These are phyloP conservation scores for Cytospora piceae DNA, from an alignment of 2,329 filamentous ascomycete species.

Conservation along the genomic window DNA sequence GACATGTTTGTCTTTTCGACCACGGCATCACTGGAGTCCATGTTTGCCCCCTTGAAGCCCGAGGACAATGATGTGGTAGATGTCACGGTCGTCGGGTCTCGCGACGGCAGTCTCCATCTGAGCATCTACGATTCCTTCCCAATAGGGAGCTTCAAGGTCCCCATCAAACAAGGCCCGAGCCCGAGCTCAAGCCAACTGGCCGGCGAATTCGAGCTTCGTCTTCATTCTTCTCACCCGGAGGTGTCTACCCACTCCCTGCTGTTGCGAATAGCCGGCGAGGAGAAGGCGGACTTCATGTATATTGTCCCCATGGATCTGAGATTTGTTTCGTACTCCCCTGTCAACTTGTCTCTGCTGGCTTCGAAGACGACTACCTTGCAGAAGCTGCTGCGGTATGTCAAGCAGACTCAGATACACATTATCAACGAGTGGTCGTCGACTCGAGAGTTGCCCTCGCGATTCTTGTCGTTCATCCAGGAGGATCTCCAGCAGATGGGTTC, in stretches of 20 bases:
- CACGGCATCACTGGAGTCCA: constrained; percentile 68
- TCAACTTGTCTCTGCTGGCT: constrained; percentile 81
- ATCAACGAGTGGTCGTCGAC: constrained; percentile 81
- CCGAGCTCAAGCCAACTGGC: constrained; percentile 14
- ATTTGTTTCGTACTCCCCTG: constrained; percentile 76
- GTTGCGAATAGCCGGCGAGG: constrained; percentile 46
- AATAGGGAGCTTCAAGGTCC: constrained; percentile 64
- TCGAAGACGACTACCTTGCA: constrained; percentile 87
- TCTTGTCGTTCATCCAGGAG: constrained; percentile 76
- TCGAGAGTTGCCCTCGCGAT: constrained; percentile 76
- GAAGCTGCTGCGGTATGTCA: constrained; percentile 82
- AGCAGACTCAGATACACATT: constrained; percentile 79
- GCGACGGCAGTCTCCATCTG: constrained; percentile 72
- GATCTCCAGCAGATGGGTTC: constrained; percentile 67
- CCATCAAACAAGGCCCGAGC: constrained; percentile 28
- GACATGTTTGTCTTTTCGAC: constrained; percentile 69
- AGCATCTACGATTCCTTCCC: constrained; percentile 86
- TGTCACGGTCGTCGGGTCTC: constrained; percentile 75
- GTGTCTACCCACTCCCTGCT: constrained; percentile 78
- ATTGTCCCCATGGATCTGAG: constrained; percentile 82
- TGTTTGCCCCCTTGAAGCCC: constrained; percentile 66
- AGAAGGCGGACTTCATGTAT: constrained; percentile 49
- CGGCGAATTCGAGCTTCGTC: constrained; percentile 47
- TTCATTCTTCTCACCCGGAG: constrained; percentile 72
- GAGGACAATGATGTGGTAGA: constrained; percentile 76